phyloP scores from a whole-genome alignment of 73 alveolate genomes.

The Stentor coeruleus region DNA sequence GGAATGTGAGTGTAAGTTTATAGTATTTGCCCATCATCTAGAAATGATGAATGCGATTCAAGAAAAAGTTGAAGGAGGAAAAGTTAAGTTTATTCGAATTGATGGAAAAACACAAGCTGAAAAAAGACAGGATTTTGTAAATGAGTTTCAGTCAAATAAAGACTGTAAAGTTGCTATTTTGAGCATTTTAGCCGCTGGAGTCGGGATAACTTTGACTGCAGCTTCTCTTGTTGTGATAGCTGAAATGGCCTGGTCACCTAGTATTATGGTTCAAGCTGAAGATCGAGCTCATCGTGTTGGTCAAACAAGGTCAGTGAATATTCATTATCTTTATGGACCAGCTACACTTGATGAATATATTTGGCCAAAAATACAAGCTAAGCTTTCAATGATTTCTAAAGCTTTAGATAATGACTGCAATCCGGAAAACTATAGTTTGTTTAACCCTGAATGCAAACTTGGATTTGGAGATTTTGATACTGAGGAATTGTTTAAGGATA shows the following conservation, averaged over 20 bases:
- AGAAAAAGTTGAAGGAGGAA: slow-evolving; percentile 39
- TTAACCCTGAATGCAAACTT: neutral
- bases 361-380: slow-evolving; percentile 49
- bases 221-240: slow-evolving; percentile 93
- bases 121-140: slow-evolving; percentile 59
- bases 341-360: slow-evolving; percentile 77
- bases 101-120: slow-evolving; percentile 65
- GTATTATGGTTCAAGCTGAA: slow-evolving; percentile 93
- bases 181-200: slow-evolving; percentile 74
- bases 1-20: slow-evolving; percentile 68
- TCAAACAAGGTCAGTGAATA: slow-evolving; percentile 70
- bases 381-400: slow-evolving; percentile 43
- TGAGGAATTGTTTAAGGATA: neutral
- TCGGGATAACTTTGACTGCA: slow-evolving; percentile 91
- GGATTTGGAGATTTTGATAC: slow-evolving; percentile 20
- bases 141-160: slow-evolving; percentile 62
- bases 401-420: slow-evolving; percentile 56
- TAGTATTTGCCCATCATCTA: slow-evolving; percentile 84
- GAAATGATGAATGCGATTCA: slow-evolving; percentile 59
- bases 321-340: slow-evolving; percentile 80
- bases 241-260: slow-evolving; percentile 93
- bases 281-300: slow-evolving; percentile 97
- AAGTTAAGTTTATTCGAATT: slow-evolving; percentile 53
- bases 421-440: slow-evolving; percentile 19
- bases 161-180: slow-evolving; percentile 69